Conservation (phyloP, 2,329 filamentous ascomycete species). For the Pyrenophora seminiperda region DNA sequence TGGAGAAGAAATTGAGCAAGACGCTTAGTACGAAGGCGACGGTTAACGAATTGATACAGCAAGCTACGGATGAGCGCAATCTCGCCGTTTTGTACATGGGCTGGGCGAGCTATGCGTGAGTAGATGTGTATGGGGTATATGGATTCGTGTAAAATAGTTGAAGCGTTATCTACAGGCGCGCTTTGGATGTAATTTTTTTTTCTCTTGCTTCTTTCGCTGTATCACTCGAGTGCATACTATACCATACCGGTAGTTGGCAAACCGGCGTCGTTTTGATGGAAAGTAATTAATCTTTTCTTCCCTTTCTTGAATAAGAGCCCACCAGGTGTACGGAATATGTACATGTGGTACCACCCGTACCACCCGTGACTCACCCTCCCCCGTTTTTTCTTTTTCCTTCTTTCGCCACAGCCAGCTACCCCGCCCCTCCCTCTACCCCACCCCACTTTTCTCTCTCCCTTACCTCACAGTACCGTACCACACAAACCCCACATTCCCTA, state of each 20-base stretch:
- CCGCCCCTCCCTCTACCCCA: no score
- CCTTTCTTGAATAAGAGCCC: no score
- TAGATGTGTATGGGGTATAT: background rate
- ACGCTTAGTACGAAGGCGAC: constrained; percentile 92
- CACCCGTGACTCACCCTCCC: no score
- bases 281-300: background rate
- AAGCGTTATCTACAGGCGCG: no score
- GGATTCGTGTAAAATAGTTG: no score
- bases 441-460: no score
- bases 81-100: constrained; percentile 76
- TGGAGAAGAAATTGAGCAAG: constrained; percentile 94
- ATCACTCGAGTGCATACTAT: background rate
- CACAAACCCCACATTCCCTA: background rate
- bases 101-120: constrained; percentile 44
- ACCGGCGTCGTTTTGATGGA: background rate
- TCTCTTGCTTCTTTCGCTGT: background rate
- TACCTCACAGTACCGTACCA: no score
- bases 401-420: no score
- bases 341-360: no score
- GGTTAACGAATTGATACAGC: constrained; percentile 95
- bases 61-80: constrained; percentile 91
- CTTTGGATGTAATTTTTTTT: background rate
- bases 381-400: no score
- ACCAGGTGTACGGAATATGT: background rate
- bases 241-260: no score